A percentile compares a stretch with the other conserved stretches of the same genome.
phyloP scores from a whole-genome alignment of 2,329 filamentous ascomycete species.

The Huntiella decipiens region DNA sequence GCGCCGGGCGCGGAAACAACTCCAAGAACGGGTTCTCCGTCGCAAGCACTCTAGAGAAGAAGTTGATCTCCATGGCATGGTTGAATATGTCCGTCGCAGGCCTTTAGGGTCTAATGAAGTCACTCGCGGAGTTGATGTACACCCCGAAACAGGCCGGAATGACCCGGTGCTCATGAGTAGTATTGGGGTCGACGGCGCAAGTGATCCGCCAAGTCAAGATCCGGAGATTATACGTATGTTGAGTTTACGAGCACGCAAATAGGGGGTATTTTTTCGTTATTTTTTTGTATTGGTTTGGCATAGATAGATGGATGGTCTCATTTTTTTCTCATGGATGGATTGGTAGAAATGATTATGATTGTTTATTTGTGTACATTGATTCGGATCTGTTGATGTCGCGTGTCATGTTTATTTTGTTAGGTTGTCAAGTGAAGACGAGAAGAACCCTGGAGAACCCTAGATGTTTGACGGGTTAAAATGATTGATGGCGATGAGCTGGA shows the following conservation, averaged over 20 bases:
- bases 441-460: too few species aligned
- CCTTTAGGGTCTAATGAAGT: constrained; percentile 13
- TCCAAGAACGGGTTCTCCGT: constrained; percentile 4
- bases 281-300: neutral
- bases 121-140: constrained; percentile 21
- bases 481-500: too few species aligned
- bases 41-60: constrained; percentile 7
- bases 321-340: too few species aligned
- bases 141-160: constrained; percentile 22
- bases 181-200: constrained; percentile 14
- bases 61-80: constrained; percentile 17
- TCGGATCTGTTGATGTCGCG: too few species aligned
- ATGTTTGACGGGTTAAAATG: too few species aligned
- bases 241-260: constrained; percentile 9
- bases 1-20: constrained; percentile 6
- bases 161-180: constrained; percentile 20
- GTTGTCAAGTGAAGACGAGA: too few species aligned
- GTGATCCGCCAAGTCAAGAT: constrained; percentile 24
- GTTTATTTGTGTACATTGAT: too few species aligned
- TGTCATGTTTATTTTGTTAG: too few species aligned
- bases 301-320: constrained; percentile 13
- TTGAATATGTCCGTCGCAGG: constrained; percentile 17
- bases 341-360: too few species aligned
- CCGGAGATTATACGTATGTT: constrained; percentile 16
- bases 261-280: neutral